A percentile compares a stretch with the other conserved stretches of the same genome.
phyloP scores from a whole-genome alignment of 345 rosid species.

The Salix dunnii region DNA sequence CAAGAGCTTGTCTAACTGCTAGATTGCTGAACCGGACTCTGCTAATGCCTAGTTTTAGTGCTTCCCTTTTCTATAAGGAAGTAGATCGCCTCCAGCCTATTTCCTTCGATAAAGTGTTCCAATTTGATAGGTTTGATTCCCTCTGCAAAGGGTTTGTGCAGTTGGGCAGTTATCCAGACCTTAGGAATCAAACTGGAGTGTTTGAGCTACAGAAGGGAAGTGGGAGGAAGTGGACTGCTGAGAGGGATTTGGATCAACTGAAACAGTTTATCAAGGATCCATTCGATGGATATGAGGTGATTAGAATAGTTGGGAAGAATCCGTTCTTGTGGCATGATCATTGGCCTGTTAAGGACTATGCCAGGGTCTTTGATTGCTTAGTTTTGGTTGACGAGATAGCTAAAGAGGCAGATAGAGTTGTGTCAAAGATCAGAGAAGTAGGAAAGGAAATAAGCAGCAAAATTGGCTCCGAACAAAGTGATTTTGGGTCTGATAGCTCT shows the following conservation, averaged over 20 bases:
- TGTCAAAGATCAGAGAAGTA: constrained; percentile 57
- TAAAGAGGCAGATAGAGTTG: constrained; percentile 73
- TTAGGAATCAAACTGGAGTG: constrained; percentile 38
- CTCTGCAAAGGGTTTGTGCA: constrained; percentile 70
- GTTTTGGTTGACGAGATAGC: constrained; percentile 68
- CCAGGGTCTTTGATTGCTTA: constrained; percentile 79
- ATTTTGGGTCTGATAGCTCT: constrained; percentile 4
- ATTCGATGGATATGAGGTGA: constrained; percentile 56
- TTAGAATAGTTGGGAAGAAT: constrained; percentile 70
- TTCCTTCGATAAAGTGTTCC: constrained; percentile 73
- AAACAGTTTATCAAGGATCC: constrained; percentile 34
- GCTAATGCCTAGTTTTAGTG: constrained; percentile 87
- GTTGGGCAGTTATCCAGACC: constrained; percentile 57
- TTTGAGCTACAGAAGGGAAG: constrained; percentile 77
- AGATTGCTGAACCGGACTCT: constrained; percentile 82
- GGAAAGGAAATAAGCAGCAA: constrained; percentile 38
- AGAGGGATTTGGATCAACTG: constrained; percentile 76
- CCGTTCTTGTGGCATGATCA: constrained; percentile 99
- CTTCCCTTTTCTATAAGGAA: constrained; percentile 93
- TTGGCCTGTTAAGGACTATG: constrained; percentile 92
- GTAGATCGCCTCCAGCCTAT: constrained; percentile 71
- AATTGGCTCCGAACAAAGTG: constrained; percentile 11
- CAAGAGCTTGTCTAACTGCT: constrained; percentile 91
- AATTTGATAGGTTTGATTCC: constrained; percentile 64
- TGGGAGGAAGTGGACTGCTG: constrained; percentile 89